Base-by-base conservation (phyloP, 257 asterid genomes). In the Haberlea rhodopensis region DNA sequence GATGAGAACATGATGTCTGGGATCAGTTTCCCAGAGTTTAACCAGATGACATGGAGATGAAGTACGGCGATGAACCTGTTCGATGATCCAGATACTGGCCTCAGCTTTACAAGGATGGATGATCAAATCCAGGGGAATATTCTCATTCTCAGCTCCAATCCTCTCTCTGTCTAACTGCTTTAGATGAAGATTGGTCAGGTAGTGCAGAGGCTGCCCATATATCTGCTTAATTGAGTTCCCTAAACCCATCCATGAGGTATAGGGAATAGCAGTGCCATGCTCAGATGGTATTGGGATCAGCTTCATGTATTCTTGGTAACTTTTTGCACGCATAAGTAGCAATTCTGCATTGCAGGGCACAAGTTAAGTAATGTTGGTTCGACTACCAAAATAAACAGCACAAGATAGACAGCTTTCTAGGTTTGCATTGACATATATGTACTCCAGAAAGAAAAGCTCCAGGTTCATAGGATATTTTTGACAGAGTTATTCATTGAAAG, bases 161-260 rank as follows among this genome's bases (percentile, higher is more conserved):
- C 95, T 82, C 70, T 67, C 68, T 26, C 24, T 62, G 60, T 91
- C 96, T 79, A 80, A 40, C 21, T 74, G 76, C 62, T 74, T 80
- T 66, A 91, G 67, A 68, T 76, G 73, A 20, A 84, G 56, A 56
- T 88, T 91, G 27, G 98, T 91, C 57, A 84, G 87, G 79, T 86
- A 91, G 68, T 91, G 98, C 55, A 91, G 67, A 8, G 96, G 97
- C 76, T 88, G 96, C 24, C 62, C 71, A 32, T 91, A 86, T 4
- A 79, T 52, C 58, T 67, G 54, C 82, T 91, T 88, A 0, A 88
- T 73, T 9, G 96, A 84, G 49, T 43, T 63, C 51, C 85, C 95
- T 53, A 91, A 57, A n/a, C 82, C 96, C 4, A 48, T 72, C 96
- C 96, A 91, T 7, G 94, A 80, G 23, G 69, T 80, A 60, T 60